Evolutionary conservation across 805 yeast genomes (phyloP).

Genomic region (Lipomyces orientalis): DNA sequence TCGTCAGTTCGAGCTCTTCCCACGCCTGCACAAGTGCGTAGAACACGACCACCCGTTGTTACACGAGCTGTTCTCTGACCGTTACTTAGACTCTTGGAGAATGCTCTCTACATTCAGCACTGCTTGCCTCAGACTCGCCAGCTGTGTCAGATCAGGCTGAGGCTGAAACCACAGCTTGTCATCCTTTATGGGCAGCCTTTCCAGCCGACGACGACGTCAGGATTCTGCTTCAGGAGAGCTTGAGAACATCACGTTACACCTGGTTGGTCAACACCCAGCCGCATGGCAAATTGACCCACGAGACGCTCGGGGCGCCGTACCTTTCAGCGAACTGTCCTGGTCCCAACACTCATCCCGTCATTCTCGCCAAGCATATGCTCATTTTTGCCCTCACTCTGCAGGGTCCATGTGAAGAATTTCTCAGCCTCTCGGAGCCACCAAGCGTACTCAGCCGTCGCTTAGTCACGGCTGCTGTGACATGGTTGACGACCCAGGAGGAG

Average conservation of each 20-base stretch:
- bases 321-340: neutral
- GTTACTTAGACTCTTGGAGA: neutral
- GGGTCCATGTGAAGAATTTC: neutral
- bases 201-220: neutral
- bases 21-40: neutral
- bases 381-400: neutral
- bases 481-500: constrained; percentile 6
- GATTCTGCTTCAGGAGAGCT: neutral
- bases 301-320: neutral
- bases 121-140: neutral
- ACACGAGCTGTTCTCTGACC: neutral
- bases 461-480: neutral
- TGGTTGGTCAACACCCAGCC: neutral
- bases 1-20: neutral
- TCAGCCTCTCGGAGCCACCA: neutral
- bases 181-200: neutral
- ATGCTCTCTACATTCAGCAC: neutral
- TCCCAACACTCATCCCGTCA: neutral
- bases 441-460: neutral
- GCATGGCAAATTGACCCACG: neutral
- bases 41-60: neutral
- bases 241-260: neutral
- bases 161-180: neutral
- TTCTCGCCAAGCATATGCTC: neutral
- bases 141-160: neutral